Base-by-base conservation (phyloP, 345 rosid genomes). In the Eutrema yunnanense region DNA sequence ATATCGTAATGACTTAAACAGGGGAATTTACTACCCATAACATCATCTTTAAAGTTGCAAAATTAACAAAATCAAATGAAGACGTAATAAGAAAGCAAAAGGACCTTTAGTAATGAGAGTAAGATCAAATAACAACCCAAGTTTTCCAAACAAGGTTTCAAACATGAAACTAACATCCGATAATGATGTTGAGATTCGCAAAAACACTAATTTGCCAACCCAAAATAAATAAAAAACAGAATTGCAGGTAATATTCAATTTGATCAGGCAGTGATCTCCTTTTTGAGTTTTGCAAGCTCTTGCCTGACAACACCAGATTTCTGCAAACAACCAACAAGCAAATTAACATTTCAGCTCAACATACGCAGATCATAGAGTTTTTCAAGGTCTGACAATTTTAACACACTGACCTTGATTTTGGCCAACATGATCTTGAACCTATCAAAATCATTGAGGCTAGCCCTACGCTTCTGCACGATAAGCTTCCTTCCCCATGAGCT, bases 381-480 rank as follows among this genome's bases (percentile, higher is more conserved):
- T 36, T 12, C 13, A 64, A 41, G 0, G 2, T 3, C 14, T 3
- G 30, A 40, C 57, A 48, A 38, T 38, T 41, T 0, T 0, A 34
- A 26, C 9, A 19, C 13, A 73, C 57, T 40, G 11, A 89, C 96
- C 90, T 90, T 90, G 73, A 87, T 87, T 74, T 84, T 86, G 6
- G 96, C 92, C 81, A 90, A 72, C 96, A 90, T 87, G 67, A 90
- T 59, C 87, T 87, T 90, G 83, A 90, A 87, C 86, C 96, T 81
- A 46, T 87, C 96, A 36, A 90, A 90, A 55, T 90, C 96, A 65
- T 86, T 90, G 48, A 90, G 88, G n/a, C 74, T 71, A 8, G 96
- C 91, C 58, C 92, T 82, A 71, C 81, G 78, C 60, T 86, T 85
- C 84, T 81, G 88, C 33, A 87, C 93, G 47, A 86, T 87, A n/a